Percentiles rank a stretch among this genome's conserved stretches.
These are phyloP conservation scores for Tulasnella sp. DNA, from an alignment of 768 basidiomycete species.

Conservation along the genomic window DNA sequence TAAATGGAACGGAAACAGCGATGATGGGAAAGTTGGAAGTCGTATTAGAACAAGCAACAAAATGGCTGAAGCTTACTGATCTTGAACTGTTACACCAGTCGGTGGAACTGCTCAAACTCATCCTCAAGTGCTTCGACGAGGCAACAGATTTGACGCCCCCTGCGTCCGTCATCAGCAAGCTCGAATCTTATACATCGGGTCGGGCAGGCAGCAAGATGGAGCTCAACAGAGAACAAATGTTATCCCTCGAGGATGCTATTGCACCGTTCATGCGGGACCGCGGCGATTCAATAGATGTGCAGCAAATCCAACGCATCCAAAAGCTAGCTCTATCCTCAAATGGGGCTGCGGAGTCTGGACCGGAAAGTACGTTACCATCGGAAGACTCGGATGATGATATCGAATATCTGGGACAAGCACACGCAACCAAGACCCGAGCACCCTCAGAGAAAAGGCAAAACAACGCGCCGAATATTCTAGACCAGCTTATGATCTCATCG, in stretches of 20 bases:
- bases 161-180: conserved; percentile 47
- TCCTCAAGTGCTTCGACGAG: conserved; percentile 67
- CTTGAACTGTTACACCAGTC: conserved; percentile 85
- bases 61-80: conserved; percentile 90
- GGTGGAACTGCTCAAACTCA: conserved; percentile 66
- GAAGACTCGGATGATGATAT: background rate
- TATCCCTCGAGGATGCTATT: conserved; percentile 56
- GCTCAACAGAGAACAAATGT: conserved; percentile 34
- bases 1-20: conserved; percentile 48
- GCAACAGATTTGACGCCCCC: conserved; percentile 44
- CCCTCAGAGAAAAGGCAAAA: background rate
- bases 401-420: conserved; percentile 4
- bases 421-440: background rate
- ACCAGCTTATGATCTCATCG: too few species aligned
- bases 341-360: too few species aligned
- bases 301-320: too few species aligned
- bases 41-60: conserved; percentile 65
- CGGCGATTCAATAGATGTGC: too few species aligned
- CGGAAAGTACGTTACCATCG: too few species aligned
- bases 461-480: too few species aligned
- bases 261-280: conserved; percentile 35
- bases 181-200: conserved; percentile 34
- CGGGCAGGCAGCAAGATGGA: conserved; percentile 19
- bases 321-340: too few species aligned
- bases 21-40: conserved; percentile 72